Base-by-base conservation (phyloP, 805 yeast species). In the Lachancea mirantina region DNA sequence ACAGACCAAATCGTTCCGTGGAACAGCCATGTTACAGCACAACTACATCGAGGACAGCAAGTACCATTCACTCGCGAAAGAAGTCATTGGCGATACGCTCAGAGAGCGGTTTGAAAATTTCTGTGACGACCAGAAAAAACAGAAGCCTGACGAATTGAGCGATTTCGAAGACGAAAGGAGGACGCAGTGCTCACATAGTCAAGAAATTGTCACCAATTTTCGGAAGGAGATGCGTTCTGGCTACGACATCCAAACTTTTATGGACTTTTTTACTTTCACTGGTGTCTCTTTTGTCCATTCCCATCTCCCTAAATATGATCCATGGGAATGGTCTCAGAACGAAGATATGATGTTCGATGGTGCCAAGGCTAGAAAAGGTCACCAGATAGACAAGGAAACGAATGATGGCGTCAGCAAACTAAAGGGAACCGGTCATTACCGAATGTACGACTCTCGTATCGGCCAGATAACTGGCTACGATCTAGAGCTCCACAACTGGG, bases 21-120 rank as follows among this genome's bases (percentile, higher is more conserved):
- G 88, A 11, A 71, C 77, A 7, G 84, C 82, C 3, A 83, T 83
- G 85, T 78, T 80, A 4, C 94, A 84, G 54, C 73, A 64, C 40
- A 75, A 79, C 49, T 84, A 88, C 3, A 54, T 66, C n/a, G 69
- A 68, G 26, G 94, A 83, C 53, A 74, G 62, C 36, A 35, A 42
- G 16, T 45, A 42, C 17, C 41, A 41, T 24, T 21, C 39, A 8
- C 11, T 27, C 4, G 54, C 57, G 5, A 27, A 22, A 8, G 29
- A 37, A 14, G 46, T 37, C 3, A 44, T 52, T 14, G 34, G 38
- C 14, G 34, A 38, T 8, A 23, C 24, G 14, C 16, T 25, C 14
- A 30, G 26, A 19, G 23, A 23, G 9, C 21, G 16, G n/a, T 18
- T 26, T 5, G 17, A 39, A 35, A 13, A n/a, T 19, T 29, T 31